phyloP scores from a whole-genome alignment of 176 grass and related monocot genomes.

The Musa schizocarpa region DNA sequence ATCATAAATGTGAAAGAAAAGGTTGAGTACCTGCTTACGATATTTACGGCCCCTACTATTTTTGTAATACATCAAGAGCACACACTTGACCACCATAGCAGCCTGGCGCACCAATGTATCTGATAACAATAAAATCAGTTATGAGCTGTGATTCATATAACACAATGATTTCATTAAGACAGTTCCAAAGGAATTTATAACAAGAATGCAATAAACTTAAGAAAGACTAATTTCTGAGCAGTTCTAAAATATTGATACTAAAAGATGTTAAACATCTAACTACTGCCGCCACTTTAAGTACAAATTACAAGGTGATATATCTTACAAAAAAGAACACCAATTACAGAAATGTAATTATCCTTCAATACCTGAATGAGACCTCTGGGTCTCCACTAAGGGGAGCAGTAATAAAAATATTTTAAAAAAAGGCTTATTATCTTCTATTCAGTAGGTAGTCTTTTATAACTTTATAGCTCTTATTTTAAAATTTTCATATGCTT shows the following conservation, averaged over 20 bases:
- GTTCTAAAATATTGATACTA: too few species aligned
- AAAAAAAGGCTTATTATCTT: too few species aligned
- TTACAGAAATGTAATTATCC: background rate
- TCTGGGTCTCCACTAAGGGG: background rate
- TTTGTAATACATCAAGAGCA: constrained; percentile 82
- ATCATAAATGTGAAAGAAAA: constrained; percentile 17
- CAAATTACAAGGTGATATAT: background rate
- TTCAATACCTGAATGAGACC: background rate
- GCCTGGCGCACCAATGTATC: constrained; percentile 90
- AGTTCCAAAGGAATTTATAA: background rate
- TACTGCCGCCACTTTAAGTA: background rate
- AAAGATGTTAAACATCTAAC: too few species aligned
- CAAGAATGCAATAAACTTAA: background rate
- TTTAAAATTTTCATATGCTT: too few species aligned
- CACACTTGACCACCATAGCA: constrained; percentile 78
- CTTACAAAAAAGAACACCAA: background rate
- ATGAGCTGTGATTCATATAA: constrained; percentile 3
- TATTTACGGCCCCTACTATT: constrained; percentile 79
- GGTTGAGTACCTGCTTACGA: constrained; percentile 55
- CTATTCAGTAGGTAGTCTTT: too few species aligned
- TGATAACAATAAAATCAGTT: constrained; percentile 28
- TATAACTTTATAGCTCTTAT: too few species aligned
- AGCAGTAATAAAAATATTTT: background rate
- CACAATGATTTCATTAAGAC: background rate
- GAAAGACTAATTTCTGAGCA: background rate